phyloP scores from a whole-genome alignment of 2,329 filamentous ascomycete genomes.

The Pochonia chlamydosporia region DNA sequence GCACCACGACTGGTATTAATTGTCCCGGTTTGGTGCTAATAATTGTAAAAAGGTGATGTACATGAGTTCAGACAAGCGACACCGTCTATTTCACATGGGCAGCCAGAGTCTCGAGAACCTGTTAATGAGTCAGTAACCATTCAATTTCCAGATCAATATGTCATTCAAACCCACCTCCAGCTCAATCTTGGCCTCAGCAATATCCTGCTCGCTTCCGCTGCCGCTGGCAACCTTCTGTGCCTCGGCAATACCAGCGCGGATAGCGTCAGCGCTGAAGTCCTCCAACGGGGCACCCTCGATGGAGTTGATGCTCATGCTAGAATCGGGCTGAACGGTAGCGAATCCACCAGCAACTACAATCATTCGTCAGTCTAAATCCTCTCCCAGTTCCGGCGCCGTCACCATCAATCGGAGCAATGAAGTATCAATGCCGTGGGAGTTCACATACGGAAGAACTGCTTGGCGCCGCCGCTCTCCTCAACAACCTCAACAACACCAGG shows the following conservation, averaged over 20 bases:
- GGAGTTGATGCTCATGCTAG: constrained; percentile 93
- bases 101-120: constrained; percentile 82
- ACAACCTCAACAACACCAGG: constrained; percentile 92
- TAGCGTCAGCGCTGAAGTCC: constrained; percentile 89
- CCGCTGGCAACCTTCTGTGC: constrained; percentile 92
- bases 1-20: constrained; percentile 29
- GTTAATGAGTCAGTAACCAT: constrained; percentile 2
- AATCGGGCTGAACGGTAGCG: constrained; percentile 93
- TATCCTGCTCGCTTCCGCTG: constrained; percentile 89
- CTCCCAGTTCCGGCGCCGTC: neutral
- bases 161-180: constrained; percentile 63
- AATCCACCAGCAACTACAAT: constrained; percentile 86
- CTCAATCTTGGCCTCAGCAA: constrained; percentile 99
- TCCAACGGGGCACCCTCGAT: constrained; percentile 92
- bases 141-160: neutral
- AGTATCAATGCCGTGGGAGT: neutral
- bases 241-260: constrained; percentile 85
- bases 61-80: constrained; percentile 36
- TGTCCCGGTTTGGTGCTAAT: constrained; percentile 29
- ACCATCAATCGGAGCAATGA: no score
- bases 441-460: constrained; percentile 95
- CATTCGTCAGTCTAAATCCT: constrained; percentile 8
- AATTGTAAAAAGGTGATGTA: constrained; percentile 34
- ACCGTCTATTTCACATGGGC: constrained; percentile 69
- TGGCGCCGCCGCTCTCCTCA: constrained; percentile 82